Conservation (phyloP, 192 early-diverging fungal genomes). For the Backusella mclennaniae region DNA sequence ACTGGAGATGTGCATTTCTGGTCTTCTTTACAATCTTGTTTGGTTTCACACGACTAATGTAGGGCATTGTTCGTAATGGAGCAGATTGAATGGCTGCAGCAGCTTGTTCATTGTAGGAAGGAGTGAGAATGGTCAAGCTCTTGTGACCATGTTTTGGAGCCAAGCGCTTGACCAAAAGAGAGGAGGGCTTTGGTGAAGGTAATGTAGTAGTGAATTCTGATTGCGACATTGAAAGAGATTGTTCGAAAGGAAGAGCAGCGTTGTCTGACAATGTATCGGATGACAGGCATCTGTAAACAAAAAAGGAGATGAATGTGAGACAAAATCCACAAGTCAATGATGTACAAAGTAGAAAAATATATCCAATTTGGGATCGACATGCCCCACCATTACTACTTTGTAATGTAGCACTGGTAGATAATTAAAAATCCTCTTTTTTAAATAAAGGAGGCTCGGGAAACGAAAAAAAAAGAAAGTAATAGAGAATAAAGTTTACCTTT, state of each 20-base stretch:
- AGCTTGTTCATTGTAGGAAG: constrained; percentile 30
- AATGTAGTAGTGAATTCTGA: constrained; percentile 1
- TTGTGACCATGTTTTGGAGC: constrained; percentile 43
- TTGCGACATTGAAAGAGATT: constrained; percentile 8
- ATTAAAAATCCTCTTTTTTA: constrained; percentile 2
- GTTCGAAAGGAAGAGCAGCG: neutral
- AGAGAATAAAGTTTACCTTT: neutral
- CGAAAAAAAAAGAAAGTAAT: neutral
- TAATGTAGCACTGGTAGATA: constrained; percentile 17
- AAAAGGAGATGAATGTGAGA: constrained; percentile 7
- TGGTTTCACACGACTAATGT: neutral
- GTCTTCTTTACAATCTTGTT: constrained; percentile 15
- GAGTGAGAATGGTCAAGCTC: constrained; percentile 42
- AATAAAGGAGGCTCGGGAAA: neutral
- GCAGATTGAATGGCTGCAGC: neutral
- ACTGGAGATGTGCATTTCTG: constrained; percentile 7
- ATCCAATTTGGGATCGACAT: constrained; percentile 13
- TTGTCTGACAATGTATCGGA: neutral
- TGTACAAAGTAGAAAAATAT: constrained; percentile 12
- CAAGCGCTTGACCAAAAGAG: constrained; percentile 22
- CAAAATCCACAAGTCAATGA: constrained; percentile 13
- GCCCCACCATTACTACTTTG: neutral
- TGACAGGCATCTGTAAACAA: constrained; percentile 16
- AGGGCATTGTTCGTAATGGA: neutral
- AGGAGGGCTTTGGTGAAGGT: constrained; percentile 12